Base-by-base conservation (phyloP, 192 early-diverging fungal species). In the Umbelopsis sp. region DNA sequence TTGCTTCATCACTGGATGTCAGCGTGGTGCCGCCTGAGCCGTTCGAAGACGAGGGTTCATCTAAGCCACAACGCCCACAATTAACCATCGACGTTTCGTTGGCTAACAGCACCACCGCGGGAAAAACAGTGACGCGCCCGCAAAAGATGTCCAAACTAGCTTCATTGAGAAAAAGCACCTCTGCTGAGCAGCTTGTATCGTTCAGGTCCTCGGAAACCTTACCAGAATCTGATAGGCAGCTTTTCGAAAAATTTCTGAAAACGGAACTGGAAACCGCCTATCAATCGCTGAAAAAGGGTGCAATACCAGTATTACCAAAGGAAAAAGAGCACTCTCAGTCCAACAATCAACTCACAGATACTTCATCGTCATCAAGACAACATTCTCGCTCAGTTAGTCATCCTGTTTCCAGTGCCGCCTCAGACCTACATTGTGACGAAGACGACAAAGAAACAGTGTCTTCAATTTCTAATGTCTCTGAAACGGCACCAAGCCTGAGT, bases 1-100 rank as follows among this genome's bases (percentile, higher is more conserved):
- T 52, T 51, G 73, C 73, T 21, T 74, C 73, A 21, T 67, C 73
- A 20, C 51, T 74, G 49, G 73, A 74, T 46, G 58, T 74, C 25
- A 73, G 72, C 37, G 47, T 46, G 2, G 30, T 47, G 3, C 55
- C 72, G 12, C 66, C n/a, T 16, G 66, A 67, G 0, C 7, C 50
- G 20, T 30, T 21, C 12, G 55, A 21, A 21, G 44, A 27, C 13
- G 18, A 30, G 6, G 12, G 44, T 15, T 33, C 35, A 2, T 21
- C 27, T 2, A 55, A 69, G 45, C 41, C 55, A 20, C 7, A 9
- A 16, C 18, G 15, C 2, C 27, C 41, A 18, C n/a, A 11, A 37
- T 22, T 52, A n/a, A 49, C 68, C 1, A 52, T 70, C 23, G 49
- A 53, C 25, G 55, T 61, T 18, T 61, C 55, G 11, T 61, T 61